phyloP scores from a whole-genome alignment of 345 rosid genomes.

The Linum lewisii region DNA sequence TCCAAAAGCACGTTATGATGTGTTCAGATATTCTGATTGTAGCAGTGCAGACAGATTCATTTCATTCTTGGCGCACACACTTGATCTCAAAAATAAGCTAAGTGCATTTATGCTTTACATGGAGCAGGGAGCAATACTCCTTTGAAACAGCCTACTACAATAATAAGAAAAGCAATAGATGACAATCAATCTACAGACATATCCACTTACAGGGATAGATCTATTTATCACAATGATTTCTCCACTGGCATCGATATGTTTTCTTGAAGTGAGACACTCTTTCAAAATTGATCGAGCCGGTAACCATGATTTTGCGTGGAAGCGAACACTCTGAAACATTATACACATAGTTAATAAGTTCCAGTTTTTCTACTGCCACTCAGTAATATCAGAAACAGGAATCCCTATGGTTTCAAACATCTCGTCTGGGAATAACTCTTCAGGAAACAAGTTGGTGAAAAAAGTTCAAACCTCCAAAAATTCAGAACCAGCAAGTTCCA shows the following conservation, averaged over 20 bases:
- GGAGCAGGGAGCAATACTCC: not conserved
- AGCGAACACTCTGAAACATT: conserved; percentile 46
- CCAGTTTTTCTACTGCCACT: too few relatives aligned
- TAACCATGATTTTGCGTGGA: conserved; percentile 76
- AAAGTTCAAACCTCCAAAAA: conserved; percentile 57
- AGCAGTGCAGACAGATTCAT: too few relatives aligned
- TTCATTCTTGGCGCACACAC: too few relatives aligned
- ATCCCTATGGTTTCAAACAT: not conserved
- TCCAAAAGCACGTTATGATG: not conserved
- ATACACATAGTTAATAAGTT: not conserved
- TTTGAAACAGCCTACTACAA: not conserved
- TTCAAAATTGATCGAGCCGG: conserved; percentile 78
- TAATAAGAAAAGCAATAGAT: not conserved
- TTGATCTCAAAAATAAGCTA: too few relatives aligned
- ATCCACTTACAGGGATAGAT: conserved; percentile 68
- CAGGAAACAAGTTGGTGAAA: not conserved
- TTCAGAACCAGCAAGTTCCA: conserved; percentile 79
- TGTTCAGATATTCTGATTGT: not conserved
- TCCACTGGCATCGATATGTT: conserved; percentile 55
- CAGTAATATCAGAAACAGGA: not conserved
- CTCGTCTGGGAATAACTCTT: too few relatives aligned
- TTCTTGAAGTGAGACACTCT: conserved; percentile 60
- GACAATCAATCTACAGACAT: not conserved
- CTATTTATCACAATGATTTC: conserved; percentile 63
- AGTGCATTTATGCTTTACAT: too few relatives aligned